These are phyloP conservation scores for Botrytis deweyae DNA, from an alignment of 2,329 filamentous ascomycete species.

Conservation along the genomic window DNA sequence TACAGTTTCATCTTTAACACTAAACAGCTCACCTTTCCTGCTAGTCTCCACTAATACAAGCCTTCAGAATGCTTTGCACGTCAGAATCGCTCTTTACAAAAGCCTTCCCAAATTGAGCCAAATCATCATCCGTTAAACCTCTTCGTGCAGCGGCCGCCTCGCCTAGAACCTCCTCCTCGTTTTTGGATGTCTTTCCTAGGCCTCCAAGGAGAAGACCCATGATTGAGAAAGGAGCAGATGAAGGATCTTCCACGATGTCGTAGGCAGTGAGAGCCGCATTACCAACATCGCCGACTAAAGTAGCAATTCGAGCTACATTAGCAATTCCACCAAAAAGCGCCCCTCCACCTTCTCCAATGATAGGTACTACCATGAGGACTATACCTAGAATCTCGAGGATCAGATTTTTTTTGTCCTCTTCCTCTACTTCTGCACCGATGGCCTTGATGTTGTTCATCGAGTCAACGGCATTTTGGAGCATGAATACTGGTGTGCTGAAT, in stretches of 20 bases:
- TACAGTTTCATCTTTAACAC: too few relatives aligned
- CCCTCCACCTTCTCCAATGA: background rate
- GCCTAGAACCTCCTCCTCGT: background rate
- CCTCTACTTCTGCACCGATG: background rate
- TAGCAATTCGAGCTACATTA: background rate
- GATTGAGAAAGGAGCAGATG: background rate
- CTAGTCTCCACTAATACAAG: too few relatives aligned
- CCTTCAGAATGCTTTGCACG: too few relatives aligned
- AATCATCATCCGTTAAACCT: background rate
- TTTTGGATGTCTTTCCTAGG: accelerated
- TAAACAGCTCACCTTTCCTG: too few relatives aligned
- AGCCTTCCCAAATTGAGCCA: background rate
- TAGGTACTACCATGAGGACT: background rate
- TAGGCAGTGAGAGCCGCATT: background rate
- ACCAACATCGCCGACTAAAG: accelerated
- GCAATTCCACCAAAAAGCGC: background rate
- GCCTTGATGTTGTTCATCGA: background rate
- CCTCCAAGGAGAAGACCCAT: background rate
- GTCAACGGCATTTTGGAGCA: background rate
- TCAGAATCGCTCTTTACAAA: too few relatives aligned
- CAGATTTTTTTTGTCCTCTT: background rate
- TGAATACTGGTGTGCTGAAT: background rate
- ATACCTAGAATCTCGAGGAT: background rate
- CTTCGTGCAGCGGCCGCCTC: background rate
- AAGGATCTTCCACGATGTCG: background rate